These are phyloP conservation scores for Candida taoyuanica DNA, from an alignment of 805 yeast genomes.

Conservation along the genomic window DNA sequence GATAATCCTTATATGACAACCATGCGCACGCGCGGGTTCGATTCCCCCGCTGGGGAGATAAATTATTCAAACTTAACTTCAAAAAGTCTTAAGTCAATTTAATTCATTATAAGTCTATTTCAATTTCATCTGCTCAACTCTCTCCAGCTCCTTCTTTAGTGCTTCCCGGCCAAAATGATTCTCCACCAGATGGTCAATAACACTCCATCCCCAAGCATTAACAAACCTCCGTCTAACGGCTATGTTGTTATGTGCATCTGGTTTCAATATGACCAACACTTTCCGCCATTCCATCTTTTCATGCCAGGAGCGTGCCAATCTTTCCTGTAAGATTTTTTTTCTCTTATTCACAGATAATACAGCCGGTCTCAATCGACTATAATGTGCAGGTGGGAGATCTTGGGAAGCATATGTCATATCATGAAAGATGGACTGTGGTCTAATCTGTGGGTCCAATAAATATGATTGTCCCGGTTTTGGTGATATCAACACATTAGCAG, in stretches of 20 bases:
- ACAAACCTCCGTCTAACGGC: conserved; percentile 84
- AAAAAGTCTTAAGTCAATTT: not conserved
- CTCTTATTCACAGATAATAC: not conserved
- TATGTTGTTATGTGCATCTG: conserved; percentile 95
- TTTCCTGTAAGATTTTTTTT: conserved; percentile 42
- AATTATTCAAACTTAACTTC: too few relatives aligned
- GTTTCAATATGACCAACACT: conserved; percentile 77
- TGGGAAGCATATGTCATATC: conserved; percentile 67
- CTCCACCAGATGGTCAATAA: conserved; percentile 72
- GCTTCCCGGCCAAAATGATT: conserved; percentile 35
- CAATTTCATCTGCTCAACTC: not conserved
- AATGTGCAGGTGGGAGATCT: conserved; percentile 59
- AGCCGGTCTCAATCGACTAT: conserved; percentile 15
- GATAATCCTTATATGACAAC: too few relatives aligned
- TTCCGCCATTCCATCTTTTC: conserved; percentile 83
- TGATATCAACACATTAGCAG: conserved; percentile 70
- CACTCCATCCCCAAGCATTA: conserved; percentile 95
- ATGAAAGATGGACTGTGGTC: conserved; percentile 72
- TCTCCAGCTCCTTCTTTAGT: conserved; percentile 3
- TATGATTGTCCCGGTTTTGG: conserved; percentile 71
- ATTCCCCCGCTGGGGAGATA: too few relatives aligned
- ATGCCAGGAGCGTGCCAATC: conserved; percentile 88
- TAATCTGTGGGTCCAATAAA: conserved; percentile 58
- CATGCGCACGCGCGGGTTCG: too few relatives aligned
- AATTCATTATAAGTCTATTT: not conserved